Evolutionary conservation across 164 flowering plant genomes (phyloP), one percentile per base, ranked within the genome.

Genomic region (Aristolochia californica): DNA sequence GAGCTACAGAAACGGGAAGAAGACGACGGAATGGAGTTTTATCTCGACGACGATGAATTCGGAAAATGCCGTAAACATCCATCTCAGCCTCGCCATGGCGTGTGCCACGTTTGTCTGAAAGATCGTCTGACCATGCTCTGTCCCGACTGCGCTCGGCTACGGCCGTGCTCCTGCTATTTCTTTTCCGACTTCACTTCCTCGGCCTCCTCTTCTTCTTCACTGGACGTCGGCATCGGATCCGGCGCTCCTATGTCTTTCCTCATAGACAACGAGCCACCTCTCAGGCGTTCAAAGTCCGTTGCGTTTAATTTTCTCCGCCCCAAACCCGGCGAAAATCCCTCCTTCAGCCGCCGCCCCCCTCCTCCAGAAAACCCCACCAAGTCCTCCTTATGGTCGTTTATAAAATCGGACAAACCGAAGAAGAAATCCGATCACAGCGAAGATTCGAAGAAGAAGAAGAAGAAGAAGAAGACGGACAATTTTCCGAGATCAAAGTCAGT

Each of bases 401-500:
- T 83, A 44, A 70, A 43, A 69, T 13, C 53, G 30, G 48, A 21
- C 21, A 76, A 70, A 68, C 62, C 56, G 65, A 76, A 56, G 75
- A 70, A 61, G 60, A 58, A 17, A 62, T 51, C 14, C 21, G 1
- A 43, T n/a, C n/a, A n/a, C n/a, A n/a, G n/a, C 45, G 45, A 16
- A 13, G 45, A 43, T 13, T 13, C 45, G 45, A 48, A 40, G 60
- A 50, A 49, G 59, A 24, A 55, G 38, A 69, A 58, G 51, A 61
- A 51, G 70, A 59, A 62, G 78, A 66, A 57, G 62, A 65, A 53
- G 71, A 30, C 45, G 23, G 47, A 13, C 43, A 55, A 47, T 53
- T 30, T 62, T 20, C 20, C 8, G 34, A 74, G 82, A 58, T 91
- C 97, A 51, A 80, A 78, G 47, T 87, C 95, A 10, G 87, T 81